These are phyloP conservation scores for Huntiella decipiens DNA, from an alignment of 2,329 filamentous ascomycete genomes.

Conservation along the genomic window DNA sequence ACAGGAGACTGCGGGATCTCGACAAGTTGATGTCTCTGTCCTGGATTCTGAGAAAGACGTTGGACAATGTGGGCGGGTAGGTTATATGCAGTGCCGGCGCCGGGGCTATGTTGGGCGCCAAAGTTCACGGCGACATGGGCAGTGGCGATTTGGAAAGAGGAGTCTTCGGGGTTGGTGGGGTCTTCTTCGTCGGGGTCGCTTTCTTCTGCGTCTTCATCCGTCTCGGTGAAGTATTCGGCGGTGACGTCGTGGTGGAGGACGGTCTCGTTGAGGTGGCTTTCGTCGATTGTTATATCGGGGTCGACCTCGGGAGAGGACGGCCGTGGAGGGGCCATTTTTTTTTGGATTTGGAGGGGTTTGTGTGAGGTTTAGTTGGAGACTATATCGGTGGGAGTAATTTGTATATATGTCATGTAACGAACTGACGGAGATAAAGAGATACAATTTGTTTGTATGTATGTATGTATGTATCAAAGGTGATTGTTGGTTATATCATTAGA, in stretches of 20 bases:
- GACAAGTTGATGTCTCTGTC: conserved; percentile 5
- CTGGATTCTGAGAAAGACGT: conserved; percentile 5
- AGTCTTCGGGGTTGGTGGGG: background rate
- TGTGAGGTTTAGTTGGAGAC: background rate
- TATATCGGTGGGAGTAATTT: background rate
- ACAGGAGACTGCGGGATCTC: conserved; percentile 5
- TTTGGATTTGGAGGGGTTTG: background rate
- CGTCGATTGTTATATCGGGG: background rate
- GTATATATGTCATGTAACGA: background rate
- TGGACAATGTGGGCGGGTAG: conserved; percentile 4
- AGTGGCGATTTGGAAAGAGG: background rate
- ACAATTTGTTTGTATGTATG: too few species aligned
- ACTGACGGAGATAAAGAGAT: too few species aligned
- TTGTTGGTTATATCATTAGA: too few species aligned
- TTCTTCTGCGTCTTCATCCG: background rate
- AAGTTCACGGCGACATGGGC: conserved; percentile 7
- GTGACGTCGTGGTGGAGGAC: conserved; percentile 1
- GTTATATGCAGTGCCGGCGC: background rate
- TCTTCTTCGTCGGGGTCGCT: background rate
- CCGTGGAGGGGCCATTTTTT: background rate
- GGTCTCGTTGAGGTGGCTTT: background rate
- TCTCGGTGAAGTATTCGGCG: background rate
- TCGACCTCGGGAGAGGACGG: background rate
- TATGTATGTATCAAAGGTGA: too few species aligned
- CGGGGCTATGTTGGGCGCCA: background rate